Conservation (phyloP, 768 basidiomycete species). For the Amanita polypyramis region DNA sequence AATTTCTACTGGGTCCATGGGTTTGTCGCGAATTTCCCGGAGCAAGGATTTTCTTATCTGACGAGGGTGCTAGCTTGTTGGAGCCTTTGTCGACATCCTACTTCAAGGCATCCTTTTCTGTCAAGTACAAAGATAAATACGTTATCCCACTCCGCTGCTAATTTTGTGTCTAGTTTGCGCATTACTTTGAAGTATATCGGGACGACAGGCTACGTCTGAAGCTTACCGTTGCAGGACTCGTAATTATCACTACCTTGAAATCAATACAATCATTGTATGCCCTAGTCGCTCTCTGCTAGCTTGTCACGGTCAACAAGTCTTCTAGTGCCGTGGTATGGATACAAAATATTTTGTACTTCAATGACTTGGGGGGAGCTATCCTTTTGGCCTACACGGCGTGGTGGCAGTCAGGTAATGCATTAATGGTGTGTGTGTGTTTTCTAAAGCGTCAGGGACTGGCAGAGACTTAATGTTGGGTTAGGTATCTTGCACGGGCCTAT, state of each 20-base stretch:
- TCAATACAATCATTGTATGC: slow-evolving; percentile 22
- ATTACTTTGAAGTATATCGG: slow-evolving; percentile 16
- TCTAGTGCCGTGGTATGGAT: slow-evolving; percentile 23
- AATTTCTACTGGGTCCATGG: slow-evolving; percentile 23
- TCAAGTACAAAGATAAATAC: slow-evolving; percentile 14
- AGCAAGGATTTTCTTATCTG: background rate
- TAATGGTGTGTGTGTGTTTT: slow-evolving; percentile 20
- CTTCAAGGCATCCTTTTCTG: slow-evolving; percentile 21
- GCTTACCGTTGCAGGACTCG: slow-evolving; percentile 16
- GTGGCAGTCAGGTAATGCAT: slow-evolving; percentile 21
- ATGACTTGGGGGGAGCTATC: slow-evolving; percentile 19
- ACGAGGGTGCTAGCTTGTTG: slow-evolving; percentile 17
- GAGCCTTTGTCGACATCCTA: slow-evolving; percentile 18
- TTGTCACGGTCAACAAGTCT: background rate
- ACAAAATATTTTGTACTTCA: slow-evolving; percentile 17
- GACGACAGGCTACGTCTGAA: slow-evolving; percentile 15
- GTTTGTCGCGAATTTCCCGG: slow-evolving; percentile 10
- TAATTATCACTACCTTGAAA: slow-evolving; percentile 19
- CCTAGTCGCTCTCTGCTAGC: background rate
- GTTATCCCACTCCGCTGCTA: background rate
- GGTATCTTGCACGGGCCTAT: slow-evolving; percentile 22
- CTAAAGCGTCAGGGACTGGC: background rate
- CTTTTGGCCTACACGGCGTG: slow-evolving; percentile 20
- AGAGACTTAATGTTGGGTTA: slow-evolving; percentile 3
- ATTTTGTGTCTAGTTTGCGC: slow-evolving; percentile 15